A percentile compares a stretch with the other conserved stretches of the same genome.
Evolutionary conservation across 257 asterid species (phyloP).

Genomic region (Solanum rostratum): DNA sequence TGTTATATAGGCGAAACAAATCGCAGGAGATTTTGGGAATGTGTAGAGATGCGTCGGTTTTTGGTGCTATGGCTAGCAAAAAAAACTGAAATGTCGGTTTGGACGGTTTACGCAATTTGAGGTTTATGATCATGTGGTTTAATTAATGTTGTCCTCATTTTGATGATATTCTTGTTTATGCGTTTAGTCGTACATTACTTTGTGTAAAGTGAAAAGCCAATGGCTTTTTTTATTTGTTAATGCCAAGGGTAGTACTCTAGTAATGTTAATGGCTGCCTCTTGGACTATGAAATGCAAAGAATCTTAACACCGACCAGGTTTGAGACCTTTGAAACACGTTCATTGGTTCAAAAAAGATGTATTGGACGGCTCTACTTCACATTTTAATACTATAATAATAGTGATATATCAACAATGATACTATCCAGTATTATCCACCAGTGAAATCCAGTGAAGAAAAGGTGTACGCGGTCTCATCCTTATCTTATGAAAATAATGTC

Average conservation of each 20-base stretch:
- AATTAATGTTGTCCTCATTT: not conserved
- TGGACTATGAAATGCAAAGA: not conserved
- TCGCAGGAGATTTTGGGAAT: not conserved
- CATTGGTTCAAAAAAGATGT: not conserved
- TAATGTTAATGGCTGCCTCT: not conserved
- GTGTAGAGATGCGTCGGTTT: not conserved
- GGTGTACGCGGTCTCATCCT: no score
- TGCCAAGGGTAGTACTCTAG: not conserved
- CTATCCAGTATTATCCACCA: not conserved
- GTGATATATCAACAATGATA: not conserved
- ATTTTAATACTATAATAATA: not conserved
- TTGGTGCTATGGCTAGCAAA: not conserved
- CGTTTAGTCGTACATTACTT: not conserved
- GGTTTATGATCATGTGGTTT: not conserved
- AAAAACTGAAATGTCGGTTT: conserved; percentile 25
- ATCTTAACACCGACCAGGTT: not conserved
- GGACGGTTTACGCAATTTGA: conserved; percentile 16
- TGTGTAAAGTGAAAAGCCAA: not conserved
- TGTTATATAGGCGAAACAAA: not conserved
- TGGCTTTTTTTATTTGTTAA: not conserved
- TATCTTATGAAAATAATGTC: no score
- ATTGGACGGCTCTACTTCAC: not conserved
- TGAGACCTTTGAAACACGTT: not conserved
- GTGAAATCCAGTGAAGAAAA: not conserved
- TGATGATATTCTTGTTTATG: not conserved